phyloP scores from a whole-genome alignment of 371 early-diverging fungal species.

The Zychaea mexicana region DNA sequence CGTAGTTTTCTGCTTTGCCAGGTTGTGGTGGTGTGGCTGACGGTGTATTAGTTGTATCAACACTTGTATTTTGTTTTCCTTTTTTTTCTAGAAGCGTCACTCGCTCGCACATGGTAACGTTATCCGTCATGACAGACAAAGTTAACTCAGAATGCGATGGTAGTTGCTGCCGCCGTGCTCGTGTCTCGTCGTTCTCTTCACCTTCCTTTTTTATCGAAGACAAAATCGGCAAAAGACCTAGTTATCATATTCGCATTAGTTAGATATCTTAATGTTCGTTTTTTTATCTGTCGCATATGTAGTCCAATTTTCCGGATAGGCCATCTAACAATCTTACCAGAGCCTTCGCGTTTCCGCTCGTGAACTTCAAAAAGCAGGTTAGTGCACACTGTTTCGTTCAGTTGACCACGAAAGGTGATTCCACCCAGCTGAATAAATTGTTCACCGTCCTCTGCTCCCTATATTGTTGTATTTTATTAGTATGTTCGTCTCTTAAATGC shows the following conservation, averaged over 20 bases:
- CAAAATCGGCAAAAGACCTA: slow-evolving; percentile 2
- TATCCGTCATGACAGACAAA: not conserved
- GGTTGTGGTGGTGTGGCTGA: too few relatives aligned
- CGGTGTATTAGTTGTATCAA: too few relatives aligned
- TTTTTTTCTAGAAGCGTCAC: not conserved
- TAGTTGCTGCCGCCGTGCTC: not conserved
- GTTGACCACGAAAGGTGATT: not conserved
- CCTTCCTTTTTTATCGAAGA: slow-evolving; percentile 1
- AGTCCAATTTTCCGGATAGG: too few relatives aligned
- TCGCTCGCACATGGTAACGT: not conserved
- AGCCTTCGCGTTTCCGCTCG: slow-evolving; percentile 4
- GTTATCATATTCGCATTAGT: not conserved
- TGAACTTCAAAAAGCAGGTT: slow-evolving; percentile 7
- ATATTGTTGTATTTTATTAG: too few relatives aligned
- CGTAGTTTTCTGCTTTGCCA: too few relatives aligned
- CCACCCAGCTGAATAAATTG: not conserved
- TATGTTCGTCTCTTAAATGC: too few relatives aligned
- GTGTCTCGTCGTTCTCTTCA: not conserved
- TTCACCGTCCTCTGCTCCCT: not conserved
- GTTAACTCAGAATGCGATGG: not conserved
- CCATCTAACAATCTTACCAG: too few relatives aligned
- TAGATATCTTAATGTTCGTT: too few relatives aligned
- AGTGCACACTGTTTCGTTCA: slow-evolving; percentile 1
- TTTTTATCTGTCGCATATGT: too few relatives aligned
- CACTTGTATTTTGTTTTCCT: not conserved